These are phyloP conservation scores for Penicillium tannophilum DNA, from an alignment of 495 filamentous ascomycete genomes.

Conservation along the genomic window DNA sequence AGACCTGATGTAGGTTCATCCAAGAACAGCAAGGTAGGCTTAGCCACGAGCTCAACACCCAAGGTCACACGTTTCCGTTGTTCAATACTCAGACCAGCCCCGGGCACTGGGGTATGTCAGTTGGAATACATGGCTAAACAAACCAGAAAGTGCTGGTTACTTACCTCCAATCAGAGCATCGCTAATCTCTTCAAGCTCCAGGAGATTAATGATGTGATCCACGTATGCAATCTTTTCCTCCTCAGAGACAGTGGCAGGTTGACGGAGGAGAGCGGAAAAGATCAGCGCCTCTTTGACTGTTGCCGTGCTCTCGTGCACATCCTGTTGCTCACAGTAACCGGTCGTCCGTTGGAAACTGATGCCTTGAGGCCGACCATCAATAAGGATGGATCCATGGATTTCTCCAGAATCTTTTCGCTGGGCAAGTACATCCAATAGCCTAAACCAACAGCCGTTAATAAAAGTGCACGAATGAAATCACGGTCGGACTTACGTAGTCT, in stretches of 20 bases:
- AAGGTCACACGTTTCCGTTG: constrained; percentile 89
- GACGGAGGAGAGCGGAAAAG: constrained; percentile 53
- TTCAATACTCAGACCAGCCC: constrained; percentile 78
- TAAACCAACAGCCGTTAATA: constrained; percentile 24
- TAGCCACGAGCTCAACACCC: constrained; percentile 71
- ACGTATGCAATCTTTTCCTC: constrained; percentile 54
- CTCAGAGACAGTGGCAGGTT: constrained; percentile 35
- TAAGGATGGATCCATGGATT: constrained; percentile 48
- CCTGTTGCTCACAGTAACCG: constrained; percentile 79
- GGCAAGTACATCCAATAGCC: constrained; percentile 52
- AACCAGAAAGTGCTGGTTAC: background rate
- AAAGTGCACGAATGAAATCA: background rate
- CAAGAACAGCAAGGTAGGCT: constrained; percentile 66
- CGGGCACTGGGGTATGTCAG: constrained; percentile 44
- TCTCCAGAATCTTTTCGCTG: constrained; percentile 53
- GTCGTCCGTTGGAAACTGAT: constrained; percentile 64
- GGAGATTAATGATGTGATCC: constrained; percentile 50
- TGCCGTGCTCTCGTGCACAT: constrained; percentile 66
- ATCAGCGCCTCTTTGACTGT: constrained; percentile 51
- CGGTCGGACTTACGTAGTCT: constrained; percentile 65
- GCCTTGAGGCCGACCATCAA: constrained; percentile 48
- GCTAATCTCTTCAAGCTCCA: constrained; percentile 47
- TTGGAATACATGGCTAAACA: background rate
- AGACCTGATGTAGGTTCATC: constrained; percentile 68
- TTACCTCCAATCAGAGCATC: constrained; percentile 68